phyloP scores from a whole-genome alignment of 805 yeast genomes.

The Saccharomycopsis fibuligera region DNA sequence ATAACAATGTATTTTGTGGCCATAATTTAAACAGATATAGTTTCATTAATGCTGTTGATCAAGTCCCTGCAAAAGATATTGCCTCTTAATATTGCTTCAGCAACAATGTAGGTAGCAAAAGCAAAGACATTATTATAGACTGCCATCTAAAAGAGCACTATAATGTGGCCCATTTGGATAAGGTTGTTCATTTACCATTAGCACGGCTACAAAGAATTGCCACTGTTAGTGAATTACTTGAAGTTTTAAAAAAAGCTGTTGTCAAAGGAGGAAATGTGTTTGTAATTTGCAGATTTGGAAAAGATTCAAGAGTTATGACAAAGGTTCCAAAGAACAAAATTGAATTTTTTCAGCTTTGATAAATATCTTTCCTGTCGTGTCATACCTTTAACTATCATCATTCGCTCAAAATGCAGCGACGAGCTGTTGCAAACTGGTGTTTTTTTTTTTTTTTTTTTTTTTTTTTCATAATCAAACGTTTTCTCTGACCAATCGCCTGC shows the following conservation, averaged over 20 bases:
- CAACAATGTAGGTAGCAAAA: not conserved
- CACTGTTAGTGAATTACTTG: constrained; percentile 25
- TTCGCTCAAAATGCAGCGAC: too few species aligned
- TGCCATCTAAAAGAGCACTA: constrained; percentile 80
- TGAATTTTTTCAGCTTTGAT: too few species aligned
- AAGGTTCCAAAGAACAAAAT: constrained; percentile 44
- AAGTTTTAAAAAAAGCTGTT: constrained; percentile 26
- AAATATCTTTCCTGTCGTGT: too few species aligned
- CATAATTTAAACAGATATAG: constrained; percentile 33
- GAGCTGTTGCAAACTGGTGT: too few species aligned
- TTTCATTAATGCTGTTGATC: constrained; percentile 37
- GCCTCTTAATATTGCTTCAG: too few species aligned
- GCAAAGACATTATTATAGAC: constrained; percentile 44
- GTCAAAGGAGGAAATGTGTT: constrained; percentile 37
- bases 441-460: too few species aligned
- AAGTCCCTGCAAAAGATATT: constrained; percentile 45
- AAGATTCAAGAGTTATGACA: constrained; percentile 82
- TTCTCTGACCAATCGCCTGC: too few species aligned
- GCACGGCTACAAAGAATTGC: constrained; percentile 36
- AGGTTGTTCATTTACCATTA: constrained; percentile 60
- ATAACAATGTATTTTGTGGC: constrained; percentile 79
- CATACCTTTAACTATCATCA: too few species aligned
- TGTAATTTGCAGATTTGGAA: constrained; percentile 82
- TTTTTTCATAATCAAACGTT: too few species aligned
- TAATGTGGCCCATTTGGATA: constrained; percentile 53